Base-by-base conservation (phyloP, 805 yeast species). In the Clavispora carvajalis region DNA sequence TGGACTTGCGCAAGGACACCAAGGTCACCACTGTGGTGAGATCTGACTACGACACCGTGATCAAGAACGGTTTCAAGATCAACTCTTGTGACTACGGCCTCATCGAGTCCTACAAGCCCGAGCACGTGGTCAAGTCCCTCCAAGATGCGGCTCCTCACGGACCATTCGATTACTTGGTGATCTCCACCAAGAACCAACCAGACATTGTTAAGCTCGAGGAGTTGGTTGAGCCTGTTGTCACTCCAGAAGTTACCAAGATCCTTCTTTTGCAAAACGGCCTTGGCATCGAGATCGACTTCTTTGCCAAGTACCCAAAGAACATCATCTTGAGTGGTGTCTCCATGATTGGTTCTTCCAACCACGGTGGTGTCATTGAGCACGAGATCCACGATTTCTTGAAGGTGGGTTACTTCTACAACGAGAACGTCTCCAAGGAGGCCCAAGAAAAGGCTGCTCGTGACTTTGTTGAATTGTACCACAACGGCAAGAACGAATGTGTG, bases 151-250 rank as follows among this genome's bases (percentile, higher is more conserved):
- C 43, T 5, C 33, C 35, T 4, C 42, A 37, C 25, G 65, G 64
- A 3, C 53, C 57, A 1, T 82, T 62, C 50, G 89, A 83, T 51
- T 83, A 62, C 52, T 68, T 80, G 25, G 69, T 82, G 5, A 75
- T 83, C 22, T 64, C 80, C 34, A 78, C 83, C 38, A 84, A 83
- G 54, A 79, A 76, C 54, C 69, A 79, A 18, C 89, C 89, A 4
- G 90, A 83, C 51, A 60, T 83, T 7, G 59, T 67, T 41, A 25
- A 24, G 13, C 60, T 77, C 13, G 80, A 74, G 48, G 79, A 78
- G 10, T 54, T 80, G 34, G 67, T 71, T 29, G 69, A 52, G 9
- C 75, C 77, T 0, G 79, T 76, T 4, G 71, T 82, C 9, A 36
- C 47, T 12, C 38, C 35, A 3, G 47, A 34, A 5, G 44, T 42